Conservation (phyloP, 176 grass and related monocot species). For the Pharus latifolius region DNA sequence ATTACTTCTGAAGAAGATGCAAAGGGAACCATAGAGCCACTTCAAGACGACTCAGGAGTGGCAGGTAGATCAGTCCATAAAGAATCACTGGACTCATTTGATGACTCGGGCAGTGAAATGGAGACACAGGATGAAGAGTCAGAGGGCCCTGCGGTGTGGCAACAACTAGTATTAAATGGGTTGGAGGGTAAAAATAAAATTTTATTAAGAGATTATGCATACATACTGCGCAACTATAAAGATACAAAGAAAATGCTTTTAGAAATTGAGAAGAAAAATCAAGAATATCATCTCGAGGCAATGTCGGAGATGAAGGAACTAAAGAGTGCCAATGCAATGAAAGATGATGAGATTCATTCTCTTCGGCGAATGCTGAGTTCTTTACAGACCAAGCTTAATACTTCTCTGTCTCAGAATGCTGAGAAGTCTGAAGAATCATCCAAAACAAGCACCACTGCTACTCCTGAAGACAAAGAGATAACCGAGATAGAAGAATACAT, state of each 20-base stretch:
- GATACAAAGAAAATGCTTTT: conserved; percentile 46
- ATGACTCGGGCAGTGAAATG: neutral
- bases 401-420: conserved; percentile 14
- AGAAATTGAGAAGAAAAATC: conserved; percentile 39
- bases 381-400: conserved; percentile 39
- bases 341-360: conserved; percentile 58
- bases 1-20: conserved; percentile 10
- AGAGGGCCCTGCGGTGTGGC: conserved; percentile 1
- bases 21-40: neutral
- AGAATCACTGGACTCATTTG: neutral
- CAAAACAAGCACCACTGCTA: conserved; percentile 25
- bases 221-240: conserved; percentile 37
- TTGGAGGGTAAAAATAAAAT: conserved; percentile 31
- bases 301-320: conserved; percentile 53
- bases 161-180: conserved; percentile 14
- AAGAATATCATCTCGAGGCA: conserved; percentile 30
- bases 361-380: conserved; percentile 60
- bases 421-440: conserved; percentile 34
- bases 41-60: neutral
- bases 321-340: conserved; percentile 43
- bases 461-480: conserved; percentile 31
- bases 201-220: conserved; percentile 28
- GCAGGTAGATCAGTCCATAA: conserved; percentile 10
- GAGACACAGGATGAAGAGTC: conserved; percentile 14
- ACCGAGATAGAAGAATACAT: conserved; percentile 38